Evolutionary conservation across 345 rosid genomes (phyloP), one percentile per base, ranked within the genome.

Genomic region (Eucalyptus sp.): DNA sequence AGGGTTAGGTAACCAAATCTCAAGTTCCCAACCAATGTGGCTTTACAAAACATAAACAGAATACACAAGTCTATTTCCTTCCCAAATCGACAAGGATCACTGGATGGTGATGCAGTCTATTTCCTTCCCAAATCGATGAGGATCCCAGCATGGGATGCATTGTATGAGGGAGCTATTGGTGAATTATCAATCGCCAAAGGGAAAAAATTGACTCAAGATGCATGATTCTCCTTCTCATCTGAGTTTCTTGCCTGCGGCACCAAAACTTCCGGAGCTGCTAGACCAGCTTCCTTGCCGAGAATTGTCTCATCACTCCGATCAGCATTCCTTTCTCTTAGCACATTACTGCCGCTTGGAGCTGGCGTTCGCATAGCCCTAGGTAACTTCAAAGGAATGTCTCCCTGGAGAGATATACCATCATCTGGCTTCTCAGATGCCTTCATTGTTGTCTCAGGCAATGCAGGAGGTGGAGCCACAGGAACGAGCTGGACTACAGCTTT

Each of bases 201-300:
- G 48, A 37, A 41, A 64, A 76, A 76, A 76, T 37, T 18, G 83
- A 76, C 29, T 87, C 48, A 87, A 24, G 68, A 95, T 13, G 90
- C 93, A 87, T 90, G 88, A 92, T 97, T 98, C 92, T 95, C 99
- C 91, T 98, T 98, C 92, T 94, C 97, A 71, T 96, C 96, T 25
- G 96, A 88, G 80, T 91, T 86, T 94, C 90, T 93, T 76, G 93
- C 90, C 11, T 92, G 95, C 86, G 93, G 83, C 66, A 89, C 56
- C 41, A 95, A 94, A 92, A 92, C 92, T 68, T 86, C 92, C 13
- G 93, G 88, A 89, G 91, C 90, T 88, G 83, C 93, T 86, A 50
- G 92, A 68, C 81, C 87, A 8, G 88, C 87, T 24, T 95, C 96
- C 90, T 94, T 95, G 66, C 89, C 91, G 52, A 18, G 37, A 31